Base-by-base conservation (phyloP, 1,139 yeast genomes). In the Eremothecium cymbalariae region DNA sequence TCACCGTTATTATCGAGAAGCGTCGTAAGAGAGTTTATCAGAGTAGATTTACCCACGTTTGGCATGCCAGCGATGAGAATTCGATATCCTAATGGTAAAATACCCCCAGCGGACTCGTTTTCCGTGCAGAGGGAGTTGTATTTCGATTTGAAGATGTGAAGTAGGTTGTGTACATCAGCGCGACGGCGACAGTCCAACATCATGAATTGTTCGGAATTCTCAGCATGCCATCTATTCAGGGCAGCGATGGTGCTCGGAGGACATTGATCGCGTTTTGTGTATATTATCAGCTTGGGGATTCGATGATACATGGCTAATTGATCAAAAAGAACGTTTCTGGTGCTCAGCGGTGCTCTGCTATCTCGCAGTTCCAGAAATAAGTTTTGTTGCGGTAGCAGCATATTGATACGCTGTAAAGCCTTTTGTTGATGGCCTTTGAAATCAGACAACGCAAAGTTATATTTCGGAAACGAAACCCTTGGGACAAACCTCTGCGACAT, bases 31-130 rank as follows among this genome's bases (percentile, higher is more conserved):
- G 80, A 68, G 53, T 90, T 90, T 8, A 88, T 79, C 38, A 90
- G 60, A 0, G 94, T 81, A n/a, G 95, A 83, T 57, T 90, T 90
- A 1, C 98, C 98, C n/a, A 86, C 95, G 55, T 90, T 90, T 1
- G 98, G 98, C 94, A 90, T 83, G 0, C 98, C 98, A 8, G 82
- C 77, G 32, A 90, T 74, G 65, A 88, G 66, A 34, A 82, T 57
- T 23, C 88, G 62, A 32, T 82, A 62, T 0, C 98, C 97, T 37
- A 86, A 60, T 0, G 96, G 96, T 0, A 94, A 90, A 1, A 79
- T 76, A 0, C 88, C 76, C 5, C 55, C 58, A 68, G 34, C 27
- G 15, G 37, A 22, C 22, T 38, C 42, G 26, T 44, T 32, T 18
- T 36, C 28, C 11, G 40, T 23, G 21, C 45, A 46, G 8, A 27